These are phyloP conservation scores for Neurospora discreta DNA, from an alignment of 495 filamentous ascomycete genomes.

Conservation along the genomic window DNA sequence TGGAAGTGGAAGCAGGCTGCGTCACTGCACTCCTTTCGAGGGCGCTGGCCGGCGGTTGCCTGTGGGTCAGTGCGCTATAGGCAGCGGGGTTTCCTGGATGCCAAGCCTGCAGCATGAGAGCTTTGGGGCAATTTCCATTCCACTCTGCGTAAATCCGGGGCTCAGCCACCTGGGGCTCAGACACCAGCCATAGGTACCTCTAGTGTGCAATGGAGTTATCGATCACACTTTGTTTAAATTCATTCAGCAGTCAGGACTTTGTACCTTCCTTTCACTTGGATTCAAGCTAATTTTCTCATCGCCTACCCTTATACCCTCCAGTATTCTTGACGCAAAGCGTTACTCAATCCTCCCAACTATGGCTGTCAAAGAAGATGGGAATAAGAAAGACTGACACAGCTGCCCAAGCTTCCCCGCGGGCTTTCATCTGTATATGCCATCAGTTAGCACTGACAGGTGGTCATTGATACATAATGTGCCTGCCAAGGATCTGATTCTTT, in stretches of 20 bases:
- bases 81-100: background rate
- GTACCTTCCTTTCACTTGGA: background rate
- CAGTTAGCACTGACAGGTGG: too few relatives aligned
- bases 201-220: background rate
- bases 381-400: background rate
- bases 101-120: background rate
- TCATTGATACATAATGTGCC: too few relatives aligned
- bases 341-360: background rate
- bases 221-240: background rate
- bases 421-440: too few relatives aligned
- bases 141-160: background rate
- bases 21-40: constrained; percentile 5
- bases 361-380: background rate
- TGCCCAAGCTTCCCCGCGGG: background rate
- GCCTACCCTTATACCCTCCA: background rate
- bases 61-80: background rate
- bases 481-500: too few relatives aligned
- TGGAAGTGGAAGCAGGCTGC: constrained; percentile 1
- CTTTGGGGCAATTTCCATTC: background rate
- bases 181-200: background rate
- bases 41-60: background rate
- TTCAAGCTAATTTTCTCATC: background rate
- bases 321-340: background rate
- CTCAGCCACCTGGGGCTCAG: background rate
- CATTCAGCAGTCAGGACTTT: background rate